Conservation (phyloP, 1,284 basidiomycete species). For the Boletus semigastroideus region DNA sequence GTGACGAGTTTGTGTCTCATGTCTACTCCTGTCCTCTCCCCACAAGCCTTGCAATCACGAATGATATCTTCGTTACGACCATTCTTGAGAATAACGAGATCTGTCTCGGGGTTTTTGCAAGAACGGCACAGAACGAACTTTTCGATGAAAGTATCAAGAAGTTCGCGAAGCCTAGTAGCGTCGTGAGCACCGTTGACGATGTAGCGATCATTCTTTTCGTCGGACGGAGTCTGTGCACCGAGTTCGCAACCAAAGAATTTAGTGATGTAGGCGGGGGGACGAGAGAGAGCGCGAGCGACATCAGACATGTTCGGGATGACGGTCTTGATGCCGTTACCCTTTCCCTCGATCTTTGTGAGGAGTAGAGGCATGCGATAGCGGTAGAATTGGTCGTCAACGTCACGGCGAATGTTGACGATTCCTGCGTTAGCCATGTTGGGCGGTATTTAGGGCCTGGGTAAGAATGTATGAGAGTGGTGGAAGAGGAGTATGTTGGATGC, state of each 20-base stretch:
- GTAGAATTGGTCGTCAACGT: conserved; percentile 95
- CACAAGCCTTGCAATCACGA: conserved; percentile 98
- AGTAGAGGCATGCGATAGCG: conserved; percentile 96
- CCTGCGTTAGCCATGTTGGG: conserved; percentile 84
- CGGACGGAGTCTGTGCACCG: conserved; percentile 95
- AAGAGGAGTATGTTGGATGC: conserved; percentile 20
- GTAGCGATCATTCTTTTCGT: conserved; percentile 96
- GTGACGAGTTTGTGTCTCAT: conserved; percentile 98
- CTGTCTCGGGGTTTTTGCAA: conserved; percentile 99
- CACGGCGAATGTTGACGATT: conserved; percentile 96
- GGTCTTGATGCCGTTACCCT: conserved; percentile 99
- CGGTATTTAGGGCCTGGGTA: conserved; percentile 55
- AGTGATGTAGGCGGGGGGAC: conserved; percentile 95
- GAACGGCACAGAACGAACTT: conserved; percentile 97
- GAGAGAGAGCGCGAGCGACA: conserved; percentile 92
- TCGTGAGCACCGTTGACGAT: conserved; percentile 99
- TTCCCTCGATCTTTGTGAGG: conserved; percentile 96
- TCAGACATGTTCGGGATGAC: conserved; percentile 99
- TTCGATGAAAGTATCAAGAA: conserved; percentile 96
- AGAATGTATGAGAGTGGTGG: not conserved
- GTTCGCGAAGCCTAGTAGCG: conserved; percentile 88
- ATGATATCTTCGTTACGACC: conserved; percentile 79
- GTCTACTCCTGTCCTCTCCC: conserved; percentile 88
- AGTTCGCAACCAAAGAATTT: conserved; percentile 99
- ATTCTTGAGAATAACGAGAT: conserved; percentile 85